A percentile compares a stretch with the other conserved stretches of the same genome.
Evolutionary conservation across 805 yeast genomes (phyloP).

Genomic region (Cyberlindnera veronae): DNA sequence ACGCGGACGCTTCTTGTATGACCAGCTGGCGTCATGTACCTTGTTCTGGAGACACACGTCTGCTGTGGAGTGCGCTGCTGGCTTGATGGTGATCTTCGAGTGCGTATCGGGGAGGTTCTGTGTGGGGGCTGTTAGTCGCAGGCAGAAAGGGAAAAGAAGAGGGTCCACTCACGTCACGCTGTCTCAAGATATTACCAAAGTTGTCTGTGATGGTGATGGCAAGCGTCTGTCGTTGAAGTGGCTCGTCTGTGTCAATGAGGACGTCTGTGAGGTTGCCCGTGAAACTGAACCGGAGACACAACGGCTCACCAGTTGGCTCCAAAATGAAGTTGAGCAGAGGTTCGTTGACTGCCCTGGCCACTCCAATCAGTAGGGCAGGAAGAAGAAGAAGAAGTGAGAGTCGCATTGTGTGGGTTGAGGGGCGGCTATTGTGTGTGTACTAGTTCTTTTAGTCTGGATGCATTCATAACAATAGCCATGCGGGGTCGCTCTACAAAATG

Average conservation of each 20-base stretch:
- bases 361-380: too few relatives aligned
- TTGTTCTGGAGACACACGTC: slow-evolving; percentile 30
- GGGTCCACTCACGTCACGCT: slow-evolving; percentile 13
- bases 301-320: background rate
- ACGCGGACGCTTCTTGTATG: slow-evolving; percentile 20
- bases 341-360: background rate
- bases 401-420: too few relatives aligned
- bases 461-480: background rate
- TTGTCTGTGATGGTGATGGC: slow-evolving; percentile 10
- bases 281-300: slow-evolving; percentile 7
- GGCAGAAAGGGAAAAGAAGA: too few relatives aligned
- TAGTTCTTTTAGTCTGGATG: too few relatives aligned
- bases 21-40: slow-evolving; percentile 35
- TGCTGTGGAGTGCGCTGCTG: slow-evolving; percentile 9
- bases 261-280: slow-evolving; percentile 9
- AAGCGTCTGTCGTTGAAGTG: slow-evolving; percentile 9
- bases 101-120: slow-evolving; percentile 10
- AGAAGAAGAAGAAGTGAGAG: too few relatives aligned
- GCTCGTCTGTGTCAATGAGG: slow-evolving; percentile 15
- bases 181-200: slow-evolving; percentile 9
- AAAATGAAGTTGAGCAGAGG: slow-evolving; percentile 2
- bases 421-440: too few relatives aligned
- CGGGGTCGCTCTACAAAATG: background rate
- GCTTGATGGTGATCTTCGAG: slow-evolving; percentile 14
- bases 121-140: background rate